Base-by-base conservation (phyloP, 768 basidiomycete genomes). In the Auriscalpium orientale region DNA sequence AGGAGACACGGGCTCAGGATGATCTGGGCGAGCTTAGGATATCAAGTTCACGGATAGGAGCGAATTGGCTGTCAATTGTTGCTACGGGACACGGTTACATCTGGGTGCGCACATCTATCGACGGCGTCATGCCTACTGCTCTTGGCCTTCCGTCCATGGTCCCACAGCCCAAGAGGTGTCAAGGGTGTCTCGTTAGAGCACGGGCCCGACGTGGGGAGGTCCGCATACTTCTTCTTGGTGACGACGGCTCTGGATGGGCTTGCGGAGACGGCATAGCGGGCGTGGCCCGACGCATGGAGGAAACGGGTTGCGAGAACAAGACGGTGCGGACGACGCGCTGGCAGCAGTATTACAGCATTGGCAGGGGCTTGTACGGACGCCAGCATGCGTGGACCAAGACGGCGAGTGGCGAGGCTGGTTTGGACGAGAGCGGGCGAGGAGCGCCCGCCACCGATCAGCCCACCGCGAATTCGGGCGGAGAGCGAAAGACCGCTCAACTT, bases 151-250 rank as follows among this genome's bases (percentile, higher is more conserved):
- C 62, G 61, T 5, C 73, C 75, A 45, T 71, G 70, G 43, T 56
- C 38, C 76, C 77, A 82, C 18, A 74, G 71, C 21, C 58, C 62
- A 18, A 84, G 64, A 15, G 82, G 73, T 51, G 66, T 55, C 40
- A 77, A 77, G 45, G 64, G 60, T 18, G 67, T 65, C 44, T 79
- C 81, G 65, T 81, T 75, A 22, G 74, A 71, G 46, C 71, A 66
- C 21, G 74, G 51, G 62, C 70, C 77, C 36, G 66, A 62, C 21
- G 72, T 71, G 12, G 89, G 89, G 6, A 91, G 74, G 28, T 88
- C 84, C 16, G 72, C 65, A 51, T 76, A 79, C 44, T 73, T 78
- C 65, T 84, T 89, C 59, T 67, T 76, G 1, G 76, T 79, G 53
- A 71, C 58, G 5, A 38, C 58, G 1, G 59, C 62, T 38, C 56